Base-by-base conservation (phyloP, 1,284 basidiomycete genomes). In the Ustilago vetiveriae region DNA sequence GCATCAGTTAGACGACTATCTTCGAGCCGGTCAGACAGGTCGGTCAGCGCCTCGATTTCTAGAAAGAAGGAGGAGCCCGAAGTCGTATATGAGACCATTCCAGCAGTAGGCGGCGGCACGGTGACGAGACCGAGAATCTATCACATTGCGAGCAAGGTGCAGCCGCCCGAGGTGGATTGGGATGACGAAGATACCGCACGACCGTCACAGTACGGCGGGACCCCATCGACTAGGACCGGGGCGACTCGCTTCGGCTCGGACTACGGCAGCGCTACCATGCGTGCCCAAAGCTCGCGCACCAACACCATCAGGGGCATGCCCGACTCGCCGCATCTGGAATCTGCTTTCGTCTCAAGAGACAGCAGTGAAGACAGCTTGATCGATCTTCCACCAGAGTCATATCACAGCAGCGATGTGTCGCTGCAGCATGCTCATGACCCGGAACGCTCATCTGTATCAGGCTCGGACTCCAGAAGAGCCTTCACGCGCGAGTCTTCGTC, bases 61-160 rank as follows among this genome's bases (percentile, higher is more conserved):
- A 36, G 45, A 17, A 57, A 54, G 14, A 56, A 45, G 48, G 36
- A 49, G 29, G 45, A 58, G 35, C 51, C 66, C 7, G 59, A 54
- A 11, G 55, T 69, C 16, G 60, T 74, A 14, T 89, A 87, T 67
- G 88, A 89, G 72, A 88, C 88, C 0, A 87, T 90, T 58, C 89
- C 90, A 2, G 90, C 90, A 13, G 88, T 91, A 10, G 90, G 90
- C 27, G 90, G 90, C 23, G 90, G 90, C 1, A 87, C 86, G 0
- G 85, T 92, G 57, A 89, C 89, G 3, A 85, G 90, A 21, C 91
- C 90, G 0, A 84, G 91, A 4, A 85, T 92, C 21, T 88, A 87
- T 62, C 90, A 91, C 76, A 87, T 88, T 0, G 90, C 90, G 69
- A 88, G 88, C 6, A 85, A 86, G 72, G 87, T 89, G 65, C 78